Evolutionary conservation across 495 filamentous ascomycete genomes (phyloP).

Genomic region (Rhypophila decipiens): DNA sequence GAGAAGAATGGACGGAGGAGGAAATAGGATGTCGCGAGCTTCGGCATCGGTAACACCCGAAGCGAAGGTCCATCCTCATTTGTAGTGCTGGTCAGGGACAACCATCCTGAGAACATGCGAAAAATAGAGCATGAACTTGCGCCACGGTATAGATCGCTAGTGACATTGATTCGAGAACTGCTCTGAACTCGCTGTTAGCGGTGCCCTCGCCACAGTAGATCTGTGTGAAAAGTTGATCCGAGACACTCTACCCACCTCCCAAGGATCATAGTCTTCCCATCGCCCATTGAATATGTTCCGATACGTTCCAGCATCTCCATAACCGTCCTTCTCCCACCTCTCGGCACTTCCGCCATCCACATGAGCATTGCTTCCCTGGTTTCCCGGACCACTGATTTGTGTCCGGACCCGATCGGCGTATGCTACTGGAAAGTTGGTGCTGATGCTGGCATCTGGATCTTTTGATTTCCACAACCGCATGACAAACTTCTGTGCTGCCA

Average conservation of each 20-base stretch:
- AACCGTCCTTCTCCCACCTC: conserved; percentile 82
- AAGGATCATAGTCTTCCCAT: conserved; percentile 82
- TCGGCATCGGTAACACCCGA: conserved; percentile 68
- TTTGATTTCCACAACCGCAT: conserved; percentile 71
- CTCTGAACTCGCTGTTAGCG: conserved; percentile 23
- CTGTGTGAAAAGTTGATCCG: too few species aligned
- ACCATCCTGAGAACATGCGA: conserved; percentile 82
- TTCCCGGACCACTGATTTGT: conserved; percentile 16
- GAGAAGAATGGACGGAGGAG: conserved; percentile 81
- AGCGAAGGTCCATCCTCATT: conserved; percentile 60
- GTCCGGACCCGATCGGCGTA: conserved; percentile 81
- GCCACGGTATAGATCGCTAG: conserved; percentile 75
- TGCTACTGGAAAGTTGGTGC: conserved; percentile 51
- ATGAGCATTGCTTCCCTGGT: conserved; percentile 42
- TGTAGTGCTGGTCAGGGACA: conserved; percentile 61
- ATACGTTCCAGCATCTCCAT: conserved; percentile 63
- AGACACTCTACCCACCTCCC: conserved; percentile 43
- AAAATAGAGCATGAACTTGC: conserved; percentile 78
- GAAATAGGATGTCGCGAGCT: conserved; percentile 73
- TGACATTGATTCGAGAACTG: conserved; percentile 58
- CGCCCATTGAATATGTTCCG: conserved; percentile 60
- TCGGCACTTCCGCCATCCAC: conserved; percentile 74
- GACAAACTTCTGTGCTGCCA: conserved; percentile 66
- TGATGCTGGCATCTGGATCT: conserved; percentile 56
- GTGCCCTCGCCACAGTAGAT: too few species aligned